phyloP scores from a whole-genome alignment of 2,329 filamentous ascomycete species.

The Elsinoe perseae region DNA sequence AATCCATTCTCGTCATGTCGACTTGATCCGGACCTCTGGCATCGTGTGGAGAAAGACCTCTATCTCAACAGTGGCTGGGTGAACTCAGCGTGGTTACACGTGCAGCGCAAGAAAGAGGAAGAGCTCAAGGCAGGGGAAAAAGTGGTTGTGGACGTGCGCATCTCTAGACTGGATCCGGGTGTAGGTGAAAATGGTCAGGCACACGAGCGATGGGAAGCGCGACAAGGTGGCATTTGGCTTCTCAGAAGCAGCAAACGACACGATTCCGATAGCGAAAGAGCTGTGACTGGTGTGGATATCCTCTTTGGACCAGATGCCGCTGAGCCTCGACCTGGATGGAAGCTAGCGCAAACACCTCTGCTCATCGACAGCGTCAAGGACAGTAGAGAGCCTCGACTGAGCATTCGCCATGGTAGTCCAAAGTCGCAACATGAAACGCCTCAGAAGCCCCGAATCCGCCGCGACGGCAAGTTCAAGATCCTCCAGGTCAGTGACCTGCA shows the following conservation, averaged over 20 bases:
- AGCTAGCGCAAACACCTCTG: constrained; percentile 65
- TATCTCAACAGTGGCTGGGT: constrained; percentile 69
- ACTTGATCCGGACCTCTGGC: constrained; percentile 66
- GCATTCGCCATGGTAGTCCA: constrained; percentile 64
- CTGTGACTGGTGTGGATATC: constrained; percentile 75
- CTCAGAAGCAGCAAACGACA: constrained; percentile 64
- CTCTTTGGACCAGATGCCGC: constrained; percentile 86
- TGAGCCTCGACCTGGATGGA: constrained; percentile 81
- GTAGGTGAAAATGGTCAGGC: constrained; percentile 48
- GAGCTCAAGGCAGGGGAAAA: constrained; percentile 66
- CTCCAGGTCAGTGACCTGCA: constrained; percentile 94
- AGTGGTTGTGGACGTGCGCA: constrained; percentile 70
- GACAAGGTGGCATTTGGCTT: constrained; percentile 74
- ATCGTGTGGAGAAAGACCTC: constrained; percentile 81
- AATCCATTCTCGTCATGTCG: constrained; percentile 64
- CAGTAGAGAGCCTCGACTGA: constrained; percentile 64
- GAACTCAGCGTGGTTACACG: constrained; percentile 69
- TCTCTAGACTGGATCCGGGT: constrained; percentile 64
- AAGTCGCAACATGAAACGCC: constrained; percentile 51
- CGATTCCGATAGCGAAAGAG: constrained; percentile 64
- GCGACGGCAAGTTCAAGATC: constrained; percentile 94
- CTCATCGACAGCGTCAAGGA: constrained; percentile 58
- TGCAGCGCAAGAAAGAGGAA: constrained; percentile 78
- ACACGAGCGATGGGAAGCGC: constrained; percentile 65
- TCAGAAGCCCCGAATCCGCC: constrained; percentile 66